These are phyloP conservation scores for Neurospora sp. DNA, from an alignment of 2,329 filamentous ascomycete species.

Conservation along the genomic window DNA sequence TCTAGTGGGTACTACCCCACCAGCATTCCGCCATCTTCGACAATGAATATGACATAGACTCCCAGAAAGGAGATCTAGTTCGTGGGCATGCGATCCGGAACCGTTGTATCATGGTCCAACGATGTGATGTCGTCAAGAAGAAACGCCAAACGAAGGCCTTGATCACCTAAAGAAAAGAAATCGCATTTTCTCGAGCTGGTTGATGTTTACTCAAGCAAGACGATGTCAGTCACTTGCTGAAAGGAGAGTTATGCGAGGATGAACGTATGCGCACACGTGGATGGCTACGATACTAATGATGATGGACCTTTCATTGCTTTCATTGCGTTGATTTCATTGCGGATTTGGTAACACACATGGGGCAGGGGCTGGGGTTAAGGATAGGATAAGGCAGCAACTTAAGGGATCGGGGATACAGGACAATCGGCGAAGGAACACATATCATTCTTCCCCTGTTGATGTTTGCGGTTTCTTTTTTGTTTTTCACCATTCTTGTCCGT, in stretches of 20 bases:
- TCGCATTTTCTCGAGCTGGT: neutral
- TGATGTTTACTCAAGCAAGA: neutral
- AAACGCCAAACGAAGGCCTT: neutral
- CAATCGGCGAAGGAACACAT: neutral
- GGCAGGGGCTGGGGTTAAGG: neutral
- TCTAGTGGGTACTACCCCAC: conserved; percentile 46
- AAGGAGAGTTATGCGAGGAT: neutral
- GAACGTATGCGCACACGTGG: neutral
- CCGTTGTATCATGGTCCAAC: neutral
- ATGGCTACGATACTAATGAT: neutral
- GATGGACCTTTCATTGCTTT: neutral
- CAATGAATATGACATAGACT: conserved; percentile 32
- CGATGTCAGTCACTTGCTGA: neutral
- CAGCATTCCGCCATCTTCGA: conserved; percentile 34
- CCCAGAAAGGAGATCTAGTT: neutral
- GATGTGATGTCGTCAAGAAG: neutral
- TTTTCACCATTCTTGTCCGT: neutral
- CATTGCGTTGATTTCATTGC: neutral
- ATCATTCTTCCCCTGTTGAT: neutral
- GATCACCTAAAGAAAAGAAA: neutral
- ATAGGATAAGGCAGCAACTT: neutral
- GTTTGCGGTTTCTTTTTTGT: neutral
- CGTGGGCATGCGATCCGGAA: neutral
- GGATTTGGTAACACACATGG: neutral
- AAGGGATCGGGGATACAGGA: neutral